Base-by-base conservation (phyloP, 2,329 filamentous ascomycete genomes). In the Calycina herbarum region DNA sequence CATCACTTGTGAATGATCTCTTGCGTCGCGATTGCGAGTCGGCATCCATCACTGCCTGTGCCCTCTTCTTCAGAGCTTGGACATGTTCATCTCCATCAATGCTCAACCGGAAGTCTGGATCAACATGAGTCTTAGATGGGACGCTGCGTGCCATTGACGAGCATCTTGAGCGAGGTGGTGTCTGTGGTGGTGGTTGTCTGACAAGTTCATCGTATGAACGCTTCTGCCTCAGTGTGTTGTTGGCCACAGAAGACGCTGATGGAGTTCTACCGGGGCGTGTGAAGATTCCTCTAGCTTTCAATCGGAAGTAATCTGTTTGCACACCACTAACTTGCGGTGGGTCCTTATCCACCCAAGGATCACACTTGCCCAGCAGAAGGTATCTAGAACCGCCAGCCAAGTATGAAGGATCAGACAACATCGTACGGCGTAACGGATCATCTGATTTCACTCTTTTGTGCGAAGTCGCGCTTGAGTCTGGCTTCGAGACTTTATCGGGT, bases 291-390 rank as follows among this genome's bases (percentile, higher is more conserved):
- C 76, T 70, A 11, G 76, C 76, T 68, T 77, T 77, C 15, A 77
- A 66, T 24, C 76, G 71, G 61, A 77, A 77, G 62, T 77, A 77
- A 64, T 77, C 75, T 3, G 75, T 76, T 45, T 75, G 68, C 5
- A 77, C 75, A 4, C 75, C 75, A 63, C 73, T 77, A 7, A 70
- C 57, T 59, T 73, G 72, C 29, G 64, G 67, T 24, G 70, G 68
- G 20, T 56, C 62, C 42, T 75, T 73, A 24, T 74, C 66, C 11
- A 68, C 60, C 3, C 57, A 33, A 6, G 38, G 13, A 58, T 62
- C 66, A 40, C 72, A 73, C n/a, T 68, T 69, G 5, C 69, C 62
- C 56, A 75, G 64, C 2, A 73, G 64, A 65, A 74, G 73, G 27
- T 74, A 74, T 56, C 74, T 69, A 27, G 75, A 75, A 40, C 68